Evolutionary conservation across 169 alveolate genomes (phyloP), one percentile per base, ranked within the genome.

Genomic region (Babesia sp.): DNA sequence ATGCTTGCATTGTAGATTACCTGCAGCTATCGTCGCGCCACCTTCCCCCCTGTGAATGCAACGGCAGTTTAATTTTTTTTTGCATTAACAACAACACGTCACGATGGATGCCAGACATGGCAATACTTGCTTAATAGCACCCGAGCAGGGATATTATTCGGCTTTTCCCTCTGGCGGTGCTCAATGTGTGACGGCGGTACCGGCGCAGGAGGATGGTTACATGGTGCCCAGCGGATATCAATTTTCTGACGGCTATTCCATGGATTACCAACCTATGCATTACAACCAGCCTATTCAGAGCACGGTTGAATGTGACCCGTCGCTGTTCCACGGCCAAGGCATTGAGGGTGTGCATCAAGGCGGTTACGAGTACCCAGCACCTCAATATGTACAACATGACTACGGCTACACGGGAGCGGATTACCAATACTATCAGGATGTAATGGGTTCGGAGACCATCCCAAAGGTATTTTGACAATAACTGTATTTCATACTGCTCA

Each of bases 221-320:
- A 29, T 79, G 54, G 46, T 79, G 22, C 68, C 74, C 11, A 67
- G 34, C 48, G 73, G 54, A n/a, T 79, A 79, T 54, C 33, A 66
- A 55, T 79, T 79, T 51, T 79, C 87, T n/a, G 87, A 79, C 29
- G 87, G 87, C 24, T 79, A 69, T 29, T 61, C 79, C 1, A 69
- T 79, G 68, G 87, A 79, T 42, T 64, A 64, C 39, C 53, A 64
- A 8, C 60, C 29, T 18, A 5, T 64, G 1, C 8, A 24, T n/a
- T 0, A 64, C 5, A n/a, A 48, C 0, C 54, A 29, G 6, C 63
- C 78, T 18, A 7, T 44, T 42, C 74, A 28, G 46, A 48, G 64
- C 45, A 41, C 66, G 12, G 29, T 59, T 29, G 46, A 73, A 28
- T 60, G 66, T 37, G 11, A 20, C 0, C 12, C 51, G 14, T 24